Base-by-base conservation (phyloP, 2,329 filamentous ascomycete genomes). In the Colletotrichum cereale region DNA sequence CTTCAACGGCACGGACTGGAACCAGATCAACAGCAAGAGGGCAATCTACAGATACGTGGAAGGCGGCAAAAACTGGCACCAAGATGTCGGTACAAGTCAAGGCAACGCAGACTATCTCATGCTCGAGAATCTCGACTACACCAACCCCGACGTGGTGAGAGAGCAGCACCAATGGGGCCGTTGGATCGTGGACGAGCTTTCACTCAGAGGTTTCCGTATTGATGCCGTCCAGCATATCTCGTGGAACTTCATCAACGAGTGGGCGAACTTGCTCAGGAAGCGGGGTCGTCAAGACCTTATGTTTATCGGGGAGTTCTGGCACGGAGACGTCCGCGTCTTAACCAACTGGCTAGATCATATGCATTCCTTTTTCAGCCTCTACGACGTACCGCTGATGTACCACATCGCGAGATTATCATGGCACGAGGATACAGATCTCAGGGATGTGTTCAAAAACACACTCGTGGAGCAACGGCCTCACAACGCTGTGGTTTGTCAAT, bases 141-240 rank as follows among this genome's bases (percentile, higher is more conserved):
- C 65, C 24, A 72, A 72, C 40, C 58, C 69, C 1, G 69, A 72
- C 11, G 69, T 72, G 2, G 69, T 72, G 29, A 58, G 48, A 16
- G 69, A 72, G 65, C 58, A 67, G 18, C 60, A 47, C 16, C 57
- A 72, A 21, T 72, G 69, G 69, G 65, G 69, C n/a, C 58, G 58
- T 3, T 72, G 69, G 69, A 72, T 72, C 14, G 65, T 72, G 10
- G 66, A 68, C 0, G 69, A 72, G 66, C 69, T 72, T 1, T 53
- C 58, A 1, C 58, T 72, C 21, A 47, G 34, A 12, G 69, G 69
- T 12, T 72, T 72, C 44, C 69, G 69, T 2, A 47, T 72, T 7
- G 69, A 72, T 24, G 69, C 69, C 24, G 69, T 72, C n/a, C 69
- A 72, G 47, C 69, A 72, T 65, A 72, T 72, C 65, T 72, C 69